These are phyloP conservation scores for Cladosporium sp. DNA, from an alignment of 2,329 filamentous ascomycete genomes.

Conservation along the genomic window DNA sequence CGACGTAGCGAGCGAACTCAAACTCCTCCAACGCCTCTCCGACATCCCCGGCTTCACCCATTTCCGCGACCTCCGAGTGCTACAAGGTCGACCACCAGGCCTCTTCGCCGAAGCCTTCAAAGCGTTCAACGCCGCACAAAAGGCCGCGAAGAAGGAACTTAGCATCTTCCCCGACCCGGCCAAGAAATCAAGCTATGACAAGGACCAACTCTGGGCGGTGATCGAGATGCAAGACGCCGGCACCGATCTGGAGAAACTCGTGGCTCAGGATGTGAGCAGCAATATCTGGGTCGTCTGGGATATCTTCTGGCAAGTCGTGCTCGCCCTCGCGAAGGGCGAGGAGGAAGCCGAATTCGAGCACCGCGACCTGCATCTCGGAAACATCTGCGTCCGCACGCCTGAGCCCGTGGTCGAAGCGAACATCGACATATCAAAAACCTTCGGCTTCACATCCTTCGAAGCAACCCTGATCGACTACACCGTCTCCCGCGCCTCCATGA, in stretches of 20 bases:
- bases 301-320: slow-evolving; percentile 63
- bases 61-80: slow-evolving; percentile 55
- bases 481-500: slow-evolving; percentile 56
- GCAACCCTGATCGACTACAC: slow-evolving; percentile 67
- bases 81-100: slow-evolving; percentile 53
- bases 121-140: slow-evolving; percentile 39
- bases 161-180: slow-evolving; percentile 55
- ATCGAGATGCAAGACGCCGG: slow-evolving; percentile 65
- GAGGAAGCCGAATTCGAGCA: slow-evolving; percentile 60
- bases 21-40: slow-evolving; percentile 55
- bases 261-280: slow-evolving; percentile 32
- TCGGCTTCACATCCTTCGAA: slow-evolving; percentile 53
- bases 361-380: slow-evolving; percentile 62
- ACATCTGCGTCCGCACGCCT: slow-evolving; percentile 52
- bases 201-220: slow-evolving; percentile 58
- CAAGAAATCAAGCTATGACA: slow-evolving; percentile 49
- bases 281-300: slow-evolving; percentile 52
- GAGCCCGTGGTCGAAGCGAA: neutral
- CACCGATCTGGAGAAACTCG: slow-evolving; percentile 47
- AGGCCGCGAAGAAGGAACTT: slow-evolving; percentile 35
- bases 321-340: slow-evolving; percentile 59
- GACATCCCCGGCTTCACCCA: slow-evolving; percentile 60
- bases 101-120: slow-evolving; percentile 47
- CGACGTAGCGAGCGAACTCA: slow-evolving; percentile 45
- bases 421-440: slow-evolving; percentile 32